Conservation (phyloP, 2,329 filamentous ascomycete genomes). For the Penicillium occitanis region DNA sequence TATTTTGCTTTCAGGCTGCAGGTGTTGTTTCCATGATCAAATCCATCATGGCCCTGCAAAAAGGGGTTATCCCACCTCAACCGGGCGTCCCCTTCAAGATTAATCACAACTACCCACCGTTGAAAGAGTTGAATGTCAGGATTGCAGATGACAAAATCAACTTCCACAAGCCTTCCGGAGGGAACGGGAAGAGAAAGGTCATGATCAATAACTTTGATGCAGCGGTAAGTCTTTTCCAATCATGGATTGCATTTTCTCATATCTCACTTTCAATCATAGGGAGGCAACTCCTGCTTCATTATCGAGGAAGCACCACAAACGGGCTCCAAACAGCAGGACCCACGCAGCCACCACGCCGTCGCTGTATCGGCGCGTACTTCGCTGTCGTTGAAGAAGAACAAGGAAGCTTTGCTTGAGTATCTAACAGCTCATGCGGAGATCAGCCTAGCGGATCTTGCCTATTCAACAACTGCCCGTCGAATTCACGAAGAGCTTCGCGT, state of each 20-base stretch:
- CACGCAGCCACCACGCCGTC: constrained; percentile 55
- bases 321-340: constrained; percentile 42
- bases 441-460: constrained; percentile 57
- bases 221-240: neutral
- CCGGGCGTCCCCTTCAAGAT: constrained; percentile 25
- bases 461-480: constrained; percentile 63
- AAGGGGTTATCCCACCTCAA: neutral
- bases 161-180: neutral
- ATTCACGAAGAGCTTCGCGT: constrained; percentile 52
- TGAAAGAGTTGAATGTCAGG: constrained; percentile 39
- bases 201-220: constrained; percentile 9
- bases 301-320: constrained; percentile 56
- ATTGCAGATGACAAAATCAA: constrained; percentile 39
- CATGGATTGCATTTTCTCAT: neutral
- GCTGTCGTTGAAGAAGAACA: constrained; percentile 50
- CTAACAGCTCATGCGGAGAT: constrained; percentile 51
- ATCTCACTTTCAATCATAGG: neutral
- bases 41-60: neutral
- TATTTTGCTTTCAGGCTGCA: neutral
- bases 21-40: neutral
- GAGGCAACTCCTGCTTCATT: constrained; percentile 41
- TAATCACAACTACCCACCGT: constrained; percentile 36
- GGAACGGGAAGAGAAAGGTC: neutral
- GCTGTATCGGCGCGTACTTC: constrained; percentile 55
- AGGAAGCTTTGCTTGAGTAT: constrained; percentile 53